phyloP scores from a whole-genome alignment of 2,329 filamentous ascomycete species.

The Zasmidium angulare region DNA sequence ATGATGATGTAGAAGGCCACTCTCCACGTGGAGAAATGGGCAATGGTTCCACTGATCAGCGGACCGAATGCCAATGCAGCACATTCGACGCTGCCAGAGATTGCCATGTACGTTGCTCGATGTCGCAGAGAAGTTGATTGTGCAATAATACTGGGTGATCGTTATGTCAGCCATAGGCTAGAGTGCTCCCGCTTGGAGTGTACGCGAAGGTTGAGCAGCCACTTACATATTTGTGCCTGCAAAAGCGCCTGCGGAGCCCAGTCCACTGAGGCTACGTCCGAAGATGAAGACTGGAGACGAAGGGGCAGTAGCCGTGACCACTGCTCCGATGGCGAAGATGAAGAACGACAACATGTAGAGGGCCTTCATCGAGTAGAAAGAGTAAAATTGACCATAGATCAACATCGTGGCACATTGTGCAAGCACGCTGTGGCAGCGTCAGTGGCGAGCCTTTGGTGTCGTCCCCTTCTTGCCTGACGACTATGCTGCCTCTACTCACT shows the following conservation, averaged over 20 bases:
- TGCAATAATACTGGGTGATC: too few relatives aligned
- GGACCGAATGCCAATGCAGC: too few relatives aligned
- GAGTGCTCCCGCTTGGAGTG: slow-evolving; percentile 46
- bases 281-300: slow-evolving; percentile 41
- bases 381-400: slow-evolving; percentile 48
- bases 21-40: too few relatives aligned
- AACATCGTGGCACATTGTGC: slow-evolving; percentile 47
- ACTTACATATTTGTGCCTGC: slow-evolving; percentile 13
- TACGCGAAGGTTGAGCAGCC: neutral
- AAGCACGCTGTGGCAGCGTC: slow-evolving; percentile 36
- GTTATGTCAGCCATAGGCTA: too few relatives aligned
- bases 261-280: slow-evolving; percentile 42
- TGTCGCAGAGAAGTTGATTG: too few relatives aligned
- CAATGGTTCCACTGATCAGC: too few relatives aligned
- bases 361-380: slow-evolving; percentile 43
- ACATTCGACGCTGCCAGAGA: too few relatives aligned
- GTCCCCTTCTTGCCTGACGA: neutral
- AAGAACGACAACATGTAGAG: slow-evolving; percentile 37
- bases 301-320: slow-evolving; percentile 50
- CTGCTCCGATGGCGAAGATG: slow-evolving; percentile 58
- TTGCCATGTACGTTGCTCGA: too few relatives aligned
- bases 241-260: slow-evolving; percentile 42
- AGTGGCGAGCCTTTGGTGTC: neutral
- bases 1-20: too few relatives aligned
- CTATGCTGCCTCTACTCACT: slow-evolving; percentile 14